Evolutionary conservation across 352 stramenopile species (phyloP), one percentile per base, ranked within the genome.

Genomic region (Aphanomyces astaci): DNA sequence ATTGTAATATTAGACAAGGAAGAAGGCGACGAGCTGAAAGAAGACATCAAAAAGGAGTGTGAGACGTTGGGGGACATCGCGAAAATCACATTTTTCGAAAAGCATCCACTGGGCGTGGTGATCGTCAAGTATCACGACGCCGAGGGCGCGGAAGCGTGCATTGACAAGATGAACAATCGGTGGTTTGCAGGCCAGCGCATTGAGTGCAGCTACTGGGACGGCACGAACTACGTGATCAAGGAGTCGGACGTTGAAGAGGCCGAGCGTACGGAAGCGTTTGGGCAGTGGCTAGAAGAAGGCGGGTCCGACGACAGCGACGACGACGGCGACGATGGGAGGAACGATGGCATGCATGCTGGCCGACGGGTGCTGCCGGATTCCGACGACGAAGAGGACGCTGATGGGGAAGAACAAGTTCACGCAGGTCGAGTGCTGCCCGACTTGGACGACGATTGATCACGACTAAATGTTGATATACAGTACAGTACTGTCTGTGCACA

Each of bases 1-100:
- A 15, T 22, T 63, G 25, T 53, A 15, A 71, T 73, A 60, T 43
- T 56, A 82, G 86, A 97, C 57, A 75, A 84, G 57, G 71, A 62
- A 0, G 89, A 95, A 33, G 82, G 86, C 43, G 77, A 82, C 28
- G 81, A 90, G 40, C 63, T 97, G 5, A 76, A 91, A 63, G 72
- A 86, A 40, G 86, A 96, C 25, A 89, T 96, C 36, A 76, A 88
- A 33, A 69, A 74, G 0, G 85, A 96, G 73, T 97, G 89, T 31
- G 79, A 89, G 15, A 94, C 96, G 72, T 81, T 97, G 25, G 84
- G 80, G 25, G 87, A 95, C 36, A 77, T 96, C 22, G 76, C 73
- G 19, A 89, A 92, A 74, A 96, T 98, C 46, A 98, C 95, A n/a
- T 75, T 98, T 10, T 98, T 98, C 76, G 79, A 80, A 2, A 97